phyloP scores from a whole-genome alignment of 768 basidiomycete species.

The Phanerochaete sordida region DNA sequence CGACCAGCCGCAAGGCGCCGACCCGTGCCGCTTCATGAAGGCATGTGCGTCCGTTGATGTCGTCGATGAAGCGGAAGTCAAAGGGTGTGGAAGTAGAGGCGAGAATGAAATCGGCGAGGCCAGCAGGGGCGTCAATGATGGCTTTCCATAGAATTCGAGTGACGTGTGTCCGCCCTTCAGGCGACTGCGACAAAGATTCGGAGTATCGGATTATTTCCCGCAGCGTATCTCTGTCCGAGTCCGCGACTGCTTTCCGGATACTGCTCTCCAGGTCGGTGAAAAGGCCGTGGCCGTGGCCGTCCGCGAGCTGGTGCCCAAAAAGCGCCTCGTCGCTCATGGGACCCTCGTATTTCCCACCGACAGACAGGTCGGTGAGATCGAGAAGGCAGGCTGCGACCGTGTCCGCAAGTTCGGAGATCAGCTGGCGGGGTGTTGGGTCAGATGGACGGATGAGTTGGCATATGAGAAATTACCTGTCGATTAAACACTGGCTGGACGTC shows the following conservation, averaged over 20 bases:
- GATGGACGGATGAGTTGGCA: background rate
- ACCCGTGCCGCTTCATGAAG: slow-evolving; percentile 92
- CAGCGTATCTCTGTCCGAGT: slow-evolving; percentile 56
- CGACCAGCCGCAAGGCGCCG: slow-evolving; percentile 72
- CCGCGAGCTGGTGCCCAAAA: slow-evolving; percentile 68
- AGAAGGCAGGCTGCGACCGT: slow-evolving; percentile 82
- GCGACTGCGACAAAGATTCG: slow-evolving; percentile 58
- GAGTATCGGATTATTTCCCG: slow-evolving; percentile 70
- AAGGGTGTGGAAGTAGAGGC: slow-evolving; percentile 64
- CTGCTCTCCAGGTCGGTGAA: slow-evolving; percentile 88
- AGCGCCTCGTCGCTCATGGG: slow-evolving; percentile 67
- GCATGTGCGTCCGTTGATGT: slow-evolving; percentile 94
- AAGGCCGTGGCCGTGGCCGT: slow-evolving; percentile 56
- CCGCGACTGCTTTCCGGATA: slow-evolving; percentile 71
- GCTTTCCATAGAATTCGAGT: slow-evolving; percentile 96
- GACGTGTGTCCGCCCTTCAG: slow-evolving; percentile 61
- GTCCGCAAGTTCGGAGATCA: slow-evolving; percentile 93
- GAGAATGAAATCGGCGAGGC: slow-evolving; percentile 73
- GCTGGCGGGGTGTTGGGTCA: slow-evolving; percentile 28
- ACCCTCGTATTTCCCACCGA: slow-evolving; percentile 76
- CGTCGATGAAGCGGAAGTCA: slow-evolving; percentile 90
- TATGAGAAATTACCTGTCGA: slow-evolving; percentile 63
- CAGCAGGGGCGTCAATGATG: slow-evolving; percentile 72
- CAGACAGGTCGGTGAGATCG: slow-evolving; percentile 73
- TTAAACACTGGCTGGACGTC: slow-evolving; percentile 99